Percentiles rank a stretch among this genome's conserved stretches.
phyloP scores from a whole-genome alignment of 2,329 filamentous ascomycete species.

The Phyllosticta citrichinensis region DNA sequence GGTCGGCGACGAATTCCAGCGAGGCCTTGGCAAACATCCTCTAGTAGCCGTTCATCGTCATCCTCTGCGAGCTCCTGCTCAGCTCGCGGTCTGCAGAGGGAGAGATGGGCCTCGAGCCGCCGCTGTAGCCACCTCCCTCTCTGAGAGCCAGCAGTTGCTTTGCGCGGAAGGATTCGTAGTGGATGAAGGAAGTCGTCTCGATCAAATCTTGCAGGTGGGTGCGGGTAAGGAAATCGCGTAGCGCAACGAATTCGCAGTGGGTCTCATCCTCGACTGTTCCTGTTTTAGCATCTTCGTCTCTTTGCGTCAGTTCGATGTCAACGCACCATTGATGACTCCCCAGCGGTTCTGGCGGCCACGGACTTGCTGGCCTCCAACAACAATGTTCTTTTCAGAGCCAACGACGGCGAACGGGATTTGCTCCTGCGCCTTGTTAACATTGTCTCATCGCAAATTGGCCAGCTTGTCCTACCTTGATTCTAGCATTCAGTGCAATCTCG shows the following conservation, averaged over 20 bases:
- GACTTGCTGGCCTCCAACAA: slow-evolving; percentile 94
- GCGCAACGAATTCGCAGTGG: slow-evolving; percentile 98
- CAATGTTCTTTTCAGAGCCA: slow-evolving; percentile 95
- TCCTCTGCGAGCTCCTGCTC: slow-evolving; percentile 91
- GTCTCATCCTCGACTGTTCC: slow-evolving; percentile 84
- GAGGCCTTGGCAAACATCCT: background rate
- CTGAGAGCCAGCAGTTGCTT: slow-evolving; percentile 97
- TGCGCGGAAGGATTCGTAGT: slow-evolving; percentile 99
- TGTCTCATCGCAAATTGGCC: background rate
- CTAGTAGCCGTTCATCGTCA: slow-evolving; percentile 99
- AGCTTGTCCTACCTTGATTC: slow-evolving; percentile 70
- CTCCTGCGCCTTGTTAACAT: slow-evolving; percentile 45
- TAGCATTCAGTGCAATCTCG: slow-evolving; percentile 82
- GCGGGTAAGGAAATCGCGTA: slow-evolving; percentile 95
- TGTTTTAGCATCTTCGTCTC: background rate
- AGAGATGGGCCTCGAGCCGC: slow-evolving; percentile 81
- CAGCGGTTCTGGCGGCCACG: slow-evolving; percentile 97
- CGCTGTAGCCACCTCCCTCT: slow-evolving; percentile 68
- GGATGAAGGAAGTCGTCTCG: slow-evolving; percentile 98
- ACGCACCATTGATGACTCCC: slow-evolving; percentile 78
- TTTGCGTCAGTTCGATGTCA: no score
- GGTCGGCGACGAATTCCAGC: background rate
- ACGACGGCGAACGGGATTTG: slow-evolving; percentile 97
- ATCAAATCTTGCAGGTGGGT: slow-evolving; percentile 98
- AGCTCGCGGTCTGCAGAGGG: slow-evolving; percentile 89